Conservation (phyloP, 2,329 filamentous ascomycete genomes). For the Xylogone sp. region DNA sequence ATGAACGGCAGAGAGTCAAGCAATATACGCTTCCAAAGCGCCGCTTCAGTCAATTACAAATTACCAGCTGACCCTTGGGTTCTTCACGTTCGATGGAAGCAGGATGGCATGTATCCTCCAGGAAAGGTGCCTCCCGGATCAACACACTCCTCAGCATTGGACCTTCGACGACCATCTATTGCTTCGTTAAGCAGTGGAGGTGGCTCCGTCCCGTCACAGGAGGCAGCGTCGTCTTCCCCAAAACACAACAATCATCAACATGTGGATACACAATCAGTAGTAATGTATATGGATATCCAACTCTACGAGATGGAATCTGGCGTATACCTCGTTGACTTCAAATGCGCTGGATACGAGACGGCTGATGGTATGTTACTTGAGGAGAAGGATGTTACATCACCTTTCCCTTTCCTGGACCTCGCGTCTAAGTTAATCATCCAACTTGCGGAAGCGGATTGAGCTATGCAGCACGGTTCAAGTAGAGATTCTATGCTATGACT, state of each 20-base stretch:
- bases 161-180: slow-evolving; percentile 36
- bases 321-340: slow-evolving; percentile 97
- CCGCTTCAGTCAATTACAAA: slow-evolving; percentile 61
- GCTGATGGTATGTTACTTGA: slow-evolving; percentile 69
- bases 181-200: slow-evolving; percentile 28
- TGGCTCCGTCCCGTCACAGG: slow-evolving; percentile 23
- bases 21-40: slow-evolving; percentile 19
- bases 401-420: slow-evolving; percentile 94
- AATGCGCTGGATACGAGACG: slow-evolving; percentile 93
- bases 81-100: slow-evolving; percentile 84
- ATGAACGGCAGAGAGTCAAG: slow-evolving; percentile 27
- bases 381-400: slow-evolving; percentile 92
- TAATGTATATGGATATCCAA: slow-evolving; percentile 93
- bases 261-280: slow-evolving; percentile 46
- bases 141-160: slow-evolving; percentile 42
- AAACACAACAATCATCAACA: slow-evolving; percentile 5
- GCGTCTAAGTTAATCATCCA: slow-evolving; percentile 91
- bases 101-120: slow-evolving; percentile 66
- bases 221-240: slow-evolving; percentile 17
- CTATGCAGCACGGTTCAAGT: background rate
- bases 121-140: slow-evolving; percentile 44
- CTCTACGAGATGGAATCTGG: slow-evolving; percentile 90
- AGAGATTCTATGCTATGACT: background rate
- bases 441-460: slow-evolving; percentile 71
- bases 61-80: slow-evolving; percentile 95